These are phyloP conservation scores for Solanum pinnatisectum DNA, from an alignment of 257 asterid genomes.

Conservation along the genomic window DNA sequence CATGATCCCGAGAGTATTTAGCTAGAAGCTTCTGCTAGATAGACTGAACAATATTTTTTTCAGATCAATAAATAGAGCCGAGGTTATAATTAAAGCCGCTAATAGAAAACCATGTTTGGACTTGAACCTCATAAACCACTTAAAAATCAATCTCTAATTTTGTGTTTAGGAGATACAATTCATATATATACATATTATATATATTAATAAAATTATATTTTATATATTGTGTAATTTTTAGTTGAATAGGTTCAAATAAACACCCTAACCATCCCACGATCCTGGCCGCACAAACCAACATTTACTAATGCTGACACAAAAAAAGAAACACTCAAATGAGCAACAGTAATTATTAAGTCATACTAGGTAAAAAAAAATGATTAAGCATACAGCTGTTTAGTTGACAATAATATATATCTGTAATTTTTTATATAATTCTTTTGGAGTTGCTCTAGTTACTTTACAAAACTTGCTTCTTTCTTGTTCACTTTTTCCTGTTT, in stretches of 20 bases:
- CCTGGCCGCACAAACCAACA: neutral
- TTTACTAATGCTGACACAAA: neutral
- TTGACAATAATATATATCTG: neutral
- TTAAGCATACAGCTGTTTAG: neutral
- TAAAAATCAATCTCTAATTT: neutral
- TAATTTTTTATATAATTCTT: neutral
- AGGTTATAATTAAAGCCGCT: neutral
- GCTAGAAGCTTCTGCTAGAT: neutral
- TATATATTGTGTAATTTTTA: too few relatives aligned
- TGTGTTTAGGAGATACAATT: too few relatives aligned
- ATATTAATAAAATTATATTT: too few relatives aligned
- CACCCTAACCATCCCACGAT: neutral
- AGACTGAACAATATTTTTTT: too few relatives aligned
- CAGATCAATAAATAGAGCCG: neutral
- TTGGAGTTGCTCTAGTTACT: neutral
- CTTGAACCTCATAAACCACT: neutral
- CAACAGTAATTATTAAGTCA: neutral
- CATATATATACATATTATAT: too few relatives aligned
- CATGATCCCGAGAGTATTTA: too few relatives aligned
- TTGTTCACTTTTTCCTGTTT: neutral
- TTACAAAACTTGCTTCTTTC: neutral
- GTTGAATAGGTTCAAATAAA: too few relatives aligned
- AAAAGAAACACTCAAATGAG: neutral
- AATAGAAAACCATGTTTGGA: too few relatives aligned
- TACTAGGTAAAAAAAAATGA: neutral